Percentiles rank a stretch among this genome's conserved stretches.
These are phyloP conservation scores for Linnemannia hyalina DNA, from an alignment of 192 early-diverging fungal species.

Conservation along the genomic window DNA sequence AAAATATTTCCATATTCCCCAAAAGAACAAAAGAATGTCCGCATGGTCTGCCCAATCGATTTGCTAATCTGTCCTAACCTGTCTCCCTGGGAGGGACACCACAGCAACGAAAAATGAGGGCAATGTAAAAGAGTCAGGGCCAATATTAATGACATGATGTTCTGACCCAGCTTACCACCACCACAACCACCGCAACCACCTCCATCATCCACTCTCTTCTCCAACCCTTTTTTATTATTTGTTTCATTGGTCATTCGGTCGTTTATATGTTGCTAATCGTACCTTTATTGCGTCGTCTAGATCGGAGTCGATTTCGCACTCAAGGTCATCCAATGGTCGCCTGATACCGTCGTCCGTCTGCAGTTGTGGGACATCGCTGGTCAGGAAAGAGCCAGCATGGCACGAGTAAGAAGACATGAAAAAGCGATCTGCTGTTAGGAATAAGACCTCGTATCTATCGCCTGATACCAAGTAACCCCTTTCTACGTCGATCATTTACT, in stretches of 20 bases:
- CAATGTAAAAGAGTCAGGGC: no score
- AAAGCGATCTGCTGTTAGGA: no score
- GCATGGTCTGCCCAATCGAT: conserved; percentile 3
- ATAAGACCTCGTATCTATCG: not conserved
- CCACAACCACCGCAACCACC: no score
- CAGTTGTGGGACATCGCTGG: conserved; percentile 74
- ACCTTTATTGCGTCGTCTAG: conserved; percentile 24
- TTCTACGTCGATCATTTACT: not conserved
- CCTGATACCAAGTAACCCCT: not conserved
- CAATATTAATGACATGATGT: not conserved
- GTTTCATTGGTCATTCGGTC: not conserved
- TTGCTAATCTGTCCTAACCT: conserved; percentile 1
- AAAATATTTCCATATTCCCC: conserved; percentile 2
- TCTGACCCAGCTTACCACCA: not conserved
- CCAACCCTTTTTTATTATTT: not conserved
- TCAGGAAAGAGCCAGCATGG: conserved; percentile 70
- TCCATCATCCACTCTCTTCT: not conserved
- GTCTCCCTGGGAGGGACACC: not conserved
- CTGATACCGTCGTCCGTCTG: conserved; percentile 62
- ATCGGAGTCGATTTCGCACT: conserved; percentile 73
- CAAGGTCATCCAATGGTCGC: conserved; percentile 65
- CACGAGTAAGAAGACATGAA: conserved; percentile 48
- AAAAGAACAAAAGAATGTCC: not conserved
- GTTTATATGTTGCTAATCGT: not conserved
- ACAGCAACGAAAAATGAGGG: not conserved